Percentiles rank a stretch among this genome's conserved stretches.
Conservation (phyloP, 1,284 basidiomycete genomes). For the Apiotrichum gracile region DNA sequence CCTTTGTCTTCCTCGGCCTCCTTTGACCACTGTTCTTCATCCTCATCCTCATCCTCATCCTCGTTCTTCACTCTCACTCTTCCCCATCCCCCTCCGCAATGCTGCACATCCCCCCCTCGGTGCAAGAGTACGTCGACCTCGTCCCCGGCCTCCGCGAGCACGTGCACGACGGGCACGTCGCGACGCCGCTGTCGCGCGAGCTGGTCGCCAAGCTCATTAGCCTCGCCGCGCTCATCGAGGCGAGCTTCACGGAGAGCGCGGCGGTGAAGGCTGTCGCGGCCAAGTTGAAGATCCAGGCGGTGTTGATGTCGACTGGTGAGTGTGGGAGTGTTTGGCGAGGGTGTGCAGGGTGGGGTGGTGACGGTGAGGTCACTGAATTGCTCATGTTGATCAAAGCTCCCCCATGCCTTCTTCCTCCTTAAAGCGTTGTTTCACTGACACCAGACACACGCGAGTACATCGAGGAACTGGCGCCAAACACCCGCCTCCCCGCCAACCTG, state of each 20-base stretch:
- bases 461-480: background rate
- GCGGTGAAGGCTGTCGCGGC: background rate
- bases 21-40: background rate
- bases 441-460: background rate
- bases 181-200: background rate
- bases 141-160: background rate
- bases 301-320: background rate
- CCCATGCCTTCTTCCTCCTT: no score
- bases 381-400: no score
- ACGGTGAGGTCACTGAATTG: no score
- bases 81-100: background rate
- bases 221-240: background rate
- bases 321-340: background rate
- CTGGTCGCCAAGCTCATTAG: background rate
- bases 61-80: background rate
- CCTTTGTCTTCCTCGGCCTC: background rate
- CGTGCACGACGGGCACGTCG: background rate
- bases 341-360: background rate
- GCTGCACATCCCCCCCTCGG: background rate
- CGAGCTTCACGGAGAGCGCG: background rate
- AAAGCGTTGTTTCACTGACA: no score
- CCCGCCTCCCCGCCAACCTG: background rate
- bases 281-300: constrained; percentile 1
- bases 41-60: background rate
- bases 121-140: background rate